Evolutionary conservation across 345 rosid genomes (phyloP).

Genomic region (Brassica nigra): DNA sequence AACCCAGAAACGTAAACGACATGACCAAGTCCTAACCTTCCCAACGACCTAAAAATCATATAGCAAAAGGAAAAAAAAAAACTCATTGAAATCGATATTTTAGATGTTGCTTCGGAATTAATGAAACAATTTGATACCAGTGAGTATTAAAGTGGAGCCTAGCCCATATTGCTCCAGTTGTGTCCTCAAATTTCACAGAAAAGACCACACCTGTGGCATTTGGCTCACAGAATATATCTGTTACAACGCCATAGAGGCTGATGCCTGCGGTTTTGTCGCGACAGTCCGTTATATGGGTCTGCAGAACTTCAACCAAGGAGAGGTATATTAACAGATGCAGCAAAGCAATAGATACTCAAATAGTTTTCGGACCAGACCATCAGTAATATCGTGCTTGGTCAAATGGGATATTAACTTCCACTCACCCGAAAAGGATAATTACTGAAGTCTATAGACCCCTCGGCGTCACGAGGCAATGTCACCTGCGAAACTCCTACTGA

Average conservation of each 20-base stretch:
- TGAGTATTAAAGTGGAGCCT: constrained; percentile 68
- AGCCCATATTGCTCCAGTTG: constrained; percentile 68
- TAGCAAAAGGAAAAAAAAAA: not conserved
- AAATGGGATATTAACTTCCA: constrained; percentile 27
- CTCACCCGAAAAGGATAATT: constrained; percentile 86
- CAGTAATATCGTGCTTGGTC: constrained; percentile 7
- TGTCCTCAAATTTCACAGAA: constrained; percentile 69
- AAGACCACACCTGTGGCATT: constrained; percentile 53
- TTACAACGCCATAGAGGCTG: constrained; percentile 79
- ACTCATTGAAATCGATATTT: not conserved
- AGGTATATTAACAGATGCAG: constrained; percentile 29
- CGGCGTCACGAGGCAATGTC: constrained; percentile 77
- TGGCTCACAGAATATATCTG: constrained; percentile 51
- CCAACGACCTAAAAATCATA: constrained; percentile 67
- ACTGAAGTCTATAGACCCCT: constrained; percentile 82
- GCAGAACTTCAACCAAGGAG: constrained; percentile 53
- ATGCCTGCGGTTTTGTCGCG: constrained; percentile 77
- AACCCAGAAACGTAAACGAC: constrained; percentile 71
- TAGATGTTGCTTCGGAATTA: not conserved
- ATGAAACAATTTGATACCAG: constrained; percentile 55
- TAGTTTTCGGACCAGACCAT: constrained; percentile 11
- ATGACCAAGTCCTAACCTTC: constrained; percentile 79
- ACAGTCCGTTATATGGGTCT: constrained; percentile 67
- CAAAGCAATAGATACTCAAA: constrained; percentile 4
- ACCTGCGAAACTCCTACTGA: constrained; percentile 77